Base-by-base conservation (phyloP, 768 basidiomycete species). In the Tylopilus vinaceipallidus region DNA sequence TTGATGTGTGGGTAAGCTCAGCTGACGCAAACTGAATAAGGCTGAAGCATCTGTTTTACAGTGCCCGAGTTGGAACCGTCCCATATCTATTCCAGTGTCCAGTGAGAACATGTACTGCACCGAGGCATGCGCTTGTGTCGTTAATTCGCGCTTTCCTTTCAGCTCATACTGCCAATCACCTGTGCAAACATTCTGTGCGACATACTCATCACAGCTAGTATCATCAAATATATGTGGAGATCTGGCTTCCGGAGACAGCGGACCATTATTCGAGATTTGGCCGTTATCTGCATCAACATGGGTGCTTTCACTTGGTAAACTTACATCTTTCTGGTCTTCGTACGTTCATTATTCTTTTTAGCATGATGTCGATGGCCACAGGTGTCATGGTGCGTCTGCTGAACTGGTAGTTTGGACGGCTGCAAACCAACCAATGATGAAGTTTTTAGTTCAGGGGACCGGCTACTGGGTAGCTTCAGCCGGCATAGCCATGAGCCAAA, bases 151-250 rank as follows among this genome's bases (percentile, higher is more conserved):
- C 12, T 44, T 22, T 4, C 16, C 8, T n/a, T n/a, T 20, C 39
- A 56, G 55, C 17, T 44, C 14, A 47, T 47, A 34, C 16, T 53
- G 14, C 42, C 40, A 11, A 46, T 53, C n/a, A 16, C 55, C 16
- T 4, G n/a, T 11, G 13, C 53, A 17, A 43, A 38, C 35, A 41
- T 35, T 13, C 0, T 48, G 6, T 50, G 56, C 16, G 49, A 54
- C 30, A 19, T 57, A 23, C n/a, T 57, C 36, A 54, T 54, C 27
- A 46, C 49, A 26, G 24, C 2, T 5, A 27, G 36, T 9, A 35
- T 47, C 40, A 32, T 57, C 30, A 57, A 57, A 32, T 57, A 57
- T 19, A 35, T 57, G 45, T 57, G 56, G 56, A 47, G n/a, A 36
- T 47, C 55, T 23, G 42, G 45, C 17, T 50, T 56, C 30, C 52